A percentile compares a stretch with the other conserved stretches of the same genome.
phyloP scores from a whole-genome alignment of 345 rosid species.

The Lagerstroemia speciosa region DNA sequence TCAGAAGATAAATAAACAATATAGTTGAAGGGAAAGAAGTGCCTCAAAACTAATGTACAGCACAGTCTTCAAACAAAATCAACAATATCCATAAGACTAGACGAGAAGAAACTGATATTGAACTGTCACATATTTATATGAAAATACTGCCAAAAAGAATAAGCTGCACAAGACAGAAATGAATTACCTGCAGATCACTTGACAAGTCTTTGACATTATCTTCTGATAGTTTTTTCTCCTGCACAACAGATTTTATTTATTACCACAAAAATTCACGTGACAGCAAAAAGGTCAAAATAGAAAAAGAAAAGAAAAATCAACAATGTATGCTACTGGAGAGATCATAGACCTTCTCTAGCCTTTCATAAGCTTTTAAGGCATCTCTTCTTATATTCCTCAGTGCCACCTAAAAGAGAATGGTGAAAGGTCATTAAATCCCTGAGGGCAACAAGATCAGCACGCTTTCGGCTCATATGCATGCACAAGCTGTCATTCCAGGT shows the following conservation, averaged over 20 bases:
- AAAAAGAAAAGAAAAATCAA: constrained; percentile 1
- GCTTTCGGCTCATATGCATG: not conserved
- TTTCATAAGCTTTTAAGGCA: constrained; percentile 80
- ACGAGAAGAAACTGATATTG: not conserved
- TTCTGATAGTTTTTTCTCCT: constrained; percentile 98
- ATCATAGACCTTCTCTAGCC: constrained; percentile 73
- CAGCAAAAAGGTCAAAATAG: not conserved
- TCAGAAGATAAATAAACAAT: not conserved
- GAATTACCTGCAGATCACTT: constrained; percentile 71
- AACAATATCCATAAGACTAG: not conserved
- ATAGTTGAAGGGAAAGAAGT: not conserved
- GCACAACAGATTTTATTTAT: constrained; percentile 3
- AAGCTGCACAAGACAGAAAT: constrained; percentile 1
- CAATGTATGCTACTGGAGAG: constrained; percentile 4
- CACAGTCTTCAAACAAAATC: not conserved
- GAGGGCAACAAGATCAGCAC: not conserved
- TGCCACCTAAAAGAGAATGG: constrained; percentile 50
- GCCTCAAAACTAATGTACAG: not conserved
- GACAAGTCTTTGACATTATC: constrained; percentile 93
- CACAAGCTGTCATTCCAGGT: not conserved
- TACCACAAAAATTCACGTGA: not conserved
- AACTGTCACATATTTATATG: not conserved
- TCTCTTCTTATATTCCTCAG: constrained; percentile 92
- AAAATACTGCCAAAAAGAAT: constrained; percentile 2
- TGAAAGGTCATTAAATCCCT: not conserved